Evolutionary conservation across 768 basidiomycete genomes (phyloP).

Genomic region (Fomitopsis pulvina): DNA sequence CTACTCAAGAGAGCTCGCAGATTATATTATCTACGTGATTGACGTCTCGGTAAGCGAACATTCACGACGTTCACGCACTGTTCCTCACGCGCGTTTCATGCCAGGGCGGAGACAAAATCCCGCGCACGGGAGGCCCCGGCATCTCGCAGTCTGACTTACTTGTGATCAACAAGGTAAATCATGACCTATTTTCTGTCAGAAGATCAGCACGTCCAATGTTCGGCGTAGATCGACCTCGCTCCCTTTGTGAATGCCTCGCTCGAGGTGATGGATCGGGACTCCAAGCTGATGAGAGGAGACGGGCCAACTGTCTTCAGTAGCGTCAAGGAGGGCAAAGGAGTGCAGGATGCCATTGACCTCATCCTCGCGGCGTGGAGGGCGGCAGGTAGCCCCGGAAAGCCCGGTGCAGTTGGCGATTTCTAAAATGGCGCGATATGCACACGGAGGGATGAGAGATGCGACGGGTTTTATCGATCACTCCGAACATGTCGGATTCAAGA

Average conservation of each 20-base stretch:
- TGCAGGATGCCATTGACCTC: slow-evolving; percentile 76
- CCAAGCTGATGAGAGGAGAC: slow-evolving; percentile 88
- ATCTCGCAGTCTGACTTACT: slow-evolving; percentile 94
- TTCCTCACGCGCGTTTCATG: neutral
- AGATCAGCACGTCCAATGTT: neutral
- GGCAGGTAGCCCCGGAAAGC: slow-evolving; percentile 66
- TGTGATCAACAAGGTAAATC: slow-evolving; percentile 84
- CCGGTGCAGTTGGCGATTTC: slow-evolving; percentile 24
- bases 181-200: too few species aligned
- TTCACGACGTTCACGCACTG: neutral
- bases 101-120: slow-evolving; percentile 96
- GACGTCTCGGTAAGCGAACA: slow-evolving; percentile 61
- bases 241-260: slow-evolving; percentile 89
- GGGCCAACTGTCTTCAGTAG: slow-evolving; percentile 92
- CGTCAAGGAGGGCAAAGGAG: slow-evolving; percentile 69
- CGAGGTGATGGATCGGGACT: slow-evolving; percentile 90
- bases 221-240: slow-evolving; percentile 80
- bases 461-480: too few species aligned
- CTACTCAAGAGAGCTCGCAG: slow-evolving; percentile 93
- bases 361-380: slow-evolving; percentile 86
- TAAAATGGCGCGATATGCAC: too few species aligned
- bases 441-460: too few species aligned
- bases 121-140: slow-evolving; percentile 95
- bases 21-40: slow-evolving; percentile 94
- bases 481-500: too few species aligned